These are phyloP conservation scores for Stephania cephalantha DNA, from an alignment of 164 flowering plant species.

Conservation along the genomic window DNA sequence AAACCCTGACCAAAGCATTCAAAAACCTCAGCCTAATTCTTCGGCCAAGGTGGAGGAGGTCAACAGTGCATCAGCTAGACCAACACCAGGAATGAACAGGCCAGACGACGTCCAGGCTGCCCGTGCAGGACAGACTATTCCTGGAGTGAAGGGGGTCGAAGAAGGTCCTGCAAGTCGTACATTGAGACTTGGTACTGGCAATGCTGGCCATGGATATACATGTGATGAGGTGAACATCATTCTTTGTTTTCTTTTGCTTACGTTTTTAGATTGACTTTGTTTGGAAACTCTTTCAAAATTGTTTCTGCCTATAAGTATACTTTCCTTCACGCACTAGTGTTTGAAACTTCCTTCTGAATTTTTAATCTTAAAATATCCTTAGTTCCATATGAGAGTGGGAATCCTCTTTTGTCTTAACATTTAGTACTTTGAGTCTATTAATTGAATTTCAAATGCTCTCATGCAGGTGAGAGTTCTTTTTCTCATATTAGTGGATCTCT, in stretches of 20 bases:
- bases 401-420: neutral
- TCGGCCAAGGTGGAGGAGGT: conserved; percentile 68
- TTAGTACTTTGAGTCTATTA: no score
- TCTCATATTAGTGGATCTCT: conserved; percentile 88
- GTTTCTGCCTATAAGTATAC: neutral
- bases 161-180: conserved; percentile 60
- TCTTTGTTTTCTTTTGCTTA: conserved; percentile 4
- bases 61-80: conserved; percentile 36
- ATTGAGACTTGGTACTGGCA: conserved; percentile 69
- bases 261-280: neutral
- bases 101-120: conserved; percentile 57
- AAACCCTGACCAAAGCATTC: conserved; percentile 56
- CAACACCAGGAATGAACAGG: conserved; percentile 34
- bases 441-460: neutral
- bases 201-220: conserved; percentile 99
- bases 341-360: no score
- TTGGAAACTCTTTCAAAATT: neutral
- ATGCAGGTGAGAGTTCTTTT: conserved; percentile 92
- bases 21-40: conserved; percentile 57
- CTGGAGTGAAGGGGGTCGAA: conserved; percentile 72
- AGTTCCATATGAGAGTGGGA: neutral
- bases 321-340: neutral
- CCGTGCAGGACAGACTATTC: conserved; percentile 46
- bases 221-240: conserved; percentile 70
- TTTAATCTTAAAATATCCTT: no score